Evolutionary conservation across 2,329 filamentous ascomycete genomes (phyloP).

Genomic region (Colletotrichum falcatum): DNA sequence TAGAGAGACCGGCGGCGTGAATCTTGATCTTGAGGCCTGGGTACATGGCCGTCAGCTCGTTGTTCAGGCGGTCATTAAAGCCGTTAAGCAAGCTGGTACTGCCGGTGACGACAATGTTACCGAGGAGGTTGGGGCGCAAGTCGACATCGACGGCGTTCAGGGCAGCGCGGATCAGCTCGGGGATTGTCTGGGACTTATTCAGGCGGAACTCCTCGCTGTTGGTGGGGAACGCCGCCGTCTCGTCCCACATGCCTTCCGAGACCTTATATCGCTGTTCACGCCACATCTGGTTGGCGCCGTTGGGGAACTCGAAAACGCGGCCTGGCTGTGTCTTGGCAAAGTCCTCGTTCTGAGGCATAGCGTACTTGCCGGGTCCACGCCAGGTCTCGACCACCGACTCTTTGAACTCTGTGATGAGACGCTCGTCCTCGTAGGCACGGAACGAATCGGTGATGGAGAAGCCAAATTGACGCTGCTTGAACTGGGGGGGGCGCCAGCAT

Average conservation of each 20-base stretch:
- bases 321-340: conserved; percentile 78
- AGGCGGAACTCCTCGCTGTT: conserved; percentile 55
- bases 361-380: conserved; percentile 80
- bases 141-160: conserved; percentile 89
- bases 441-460: conserved; percentile 76
- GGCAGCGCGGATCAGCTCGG: conserved; percentile 82
- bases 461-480: conserved; percentile 77
- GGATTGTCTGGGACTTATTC: conserved; percentile 82
- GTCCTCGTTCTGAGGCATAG: conserved; percentile 78
- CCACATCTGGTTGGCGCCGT: conserved; percentile 97
- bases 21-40: conserved; percentile 90
- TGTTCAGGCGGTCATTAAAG: conserved; percentile 90
- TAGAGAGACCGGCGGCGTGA: conserved; percentile 85
- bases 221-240: conserved; percentile 74
- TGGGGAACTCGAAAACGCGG: conserved; percentile 95
- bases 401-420: conserved; percentile 95
- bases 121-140: conserved; percentile 82
- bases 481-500: conserved; percentile 86
- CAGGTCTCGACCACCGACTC: conserved; percentile 96
- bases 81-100: conserved; percentile 89
- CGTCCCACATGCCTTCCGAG: conserved; percentile 92
- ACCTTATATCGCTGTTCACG: conserved; percentile 87
- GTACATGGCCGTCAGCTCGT: conserved; percentile 84
- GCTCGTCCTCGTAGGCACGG: conserved; percentile 88
- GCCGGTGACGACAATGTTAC: conserved; percentile 93